Base-by-base conservation (phyloP, 2,329 filamentous ascomycete species). In the Ampelomyces quisqualis region DNA sequence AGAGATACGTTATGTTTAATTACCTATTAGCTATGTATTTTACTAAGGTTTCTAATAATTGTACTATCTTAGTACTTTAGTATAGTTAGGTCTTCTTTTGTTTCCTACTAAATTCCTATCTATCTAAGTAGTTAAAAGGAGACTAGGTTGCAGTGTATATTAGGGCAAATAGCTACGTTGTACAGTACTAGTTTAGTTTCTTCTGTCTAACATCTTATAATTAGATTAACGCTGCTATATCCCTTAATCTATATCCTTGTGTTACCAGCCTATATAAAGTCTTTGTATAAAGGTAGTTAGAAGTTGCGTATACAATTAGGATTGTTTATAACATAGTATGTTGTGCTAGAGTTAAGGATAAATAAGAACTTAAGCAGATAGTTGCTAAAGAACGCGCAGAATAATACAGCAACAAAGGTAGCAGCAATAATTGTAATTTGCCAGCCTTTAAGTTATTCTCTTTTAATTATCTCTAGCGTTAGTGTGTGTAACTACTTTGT, bases 101-200 rank as follows among this genome's bases (percentile, higher is more conserved):
- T 34, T 34, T 40, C 22, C 30, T 34, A 34, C 38, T 34, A 40
- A 21, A 40, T 34, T 13, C 19, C 15, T 29, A 34, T 7, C 9
- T 30, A 13, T 9, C 24, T 20, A n/a, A 40, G 29, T 8, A 34
- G 18, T 21, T 15, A 17, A 15, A 40, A 40, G 9, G 14, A 40
- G 11, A 40, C 38, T 26, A 40, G 38, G 23, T 40, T 40, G 13
- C 23, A 40, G 8, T 18, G 15, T 24, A 40, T 13, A 20, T 40
- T 21, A 19, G 19, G 22, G 30, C 23, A 40, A 7, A 24, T 24
- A 11, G 31, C 31, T n/a, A 40, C 20, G 20, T 40, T 28, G 17
- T 34, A 19, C 14, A 40, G 31, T 7, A 6, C 14, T 34, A 40
- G 24, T 22, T 19, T 40, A 21, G 10, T 26, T n/a, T 18, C 14